These are phyloP conservation scores for Botrytis sinoallii DNA, from an alignment of 2,329 filamentous ascomycete species.

Conservation along the genomic window DNA sequence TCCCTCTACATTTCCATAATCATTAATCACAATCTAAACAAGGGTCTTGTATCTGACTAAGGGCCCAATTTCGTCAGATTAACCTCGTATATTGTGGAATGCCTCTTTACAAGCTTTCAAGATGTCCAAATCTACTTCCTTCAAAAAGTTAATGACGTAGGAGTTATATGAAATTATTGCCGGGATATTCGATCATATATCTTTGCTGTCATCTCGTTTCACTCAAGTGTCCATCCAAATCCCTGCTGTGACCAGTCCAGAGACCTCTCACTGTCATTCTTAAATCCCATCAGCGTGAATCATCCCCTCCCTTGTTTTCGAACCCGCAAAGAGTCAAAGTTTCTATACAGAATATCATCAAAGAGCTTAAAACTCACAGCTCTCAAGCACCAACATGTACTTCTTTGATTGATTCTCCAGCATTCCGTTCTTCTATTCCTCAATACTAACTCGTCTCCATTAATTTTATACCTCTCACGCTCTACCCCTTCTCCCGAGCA, in stretches of 20 bases:
- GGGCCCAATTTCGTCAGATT: background rate
- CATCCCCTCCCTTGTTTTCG: background rate
- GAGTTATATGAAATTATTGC: background rate
- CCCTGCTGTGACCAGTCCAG: too few relatives aligned
- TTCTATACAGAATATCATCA: fast-evolving
- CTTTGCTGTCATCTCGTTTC: background rate
- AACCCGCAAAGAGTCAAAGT: background rate
- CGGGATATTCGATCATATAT: fast-evolving
- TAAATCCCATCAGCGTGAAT: background rate
- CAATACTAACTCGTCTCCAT: background rate
- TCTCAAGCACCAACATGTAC: background rate
- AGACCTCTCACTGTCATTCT: too few relatives aligned
- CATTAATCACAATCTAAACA: background rate
- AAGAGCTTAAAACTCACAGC: fast-evolving
- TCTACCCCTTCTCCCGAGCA: fast-evolving
- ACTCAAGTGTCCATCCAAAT: too few relatives aligned
- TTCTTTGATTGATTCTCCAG: too few relatives aligned
- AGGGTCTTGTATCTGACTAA: too few relatives aligned
- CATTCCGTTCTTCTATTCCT: too few relatives aligned
- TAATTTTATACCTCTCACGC: background rate
- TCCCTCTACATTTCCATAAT: fast-evolving
- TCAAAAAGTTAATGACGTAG: background rate
- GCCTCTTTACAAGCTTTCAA: background rate
- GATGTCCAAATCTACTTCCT: background rate
- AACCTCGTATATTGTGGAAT: background rate